Evolutionary conservation across 371 early-diverging fungal genomes (phyloP).

Genomic region (Mucor sp.): DNA sequence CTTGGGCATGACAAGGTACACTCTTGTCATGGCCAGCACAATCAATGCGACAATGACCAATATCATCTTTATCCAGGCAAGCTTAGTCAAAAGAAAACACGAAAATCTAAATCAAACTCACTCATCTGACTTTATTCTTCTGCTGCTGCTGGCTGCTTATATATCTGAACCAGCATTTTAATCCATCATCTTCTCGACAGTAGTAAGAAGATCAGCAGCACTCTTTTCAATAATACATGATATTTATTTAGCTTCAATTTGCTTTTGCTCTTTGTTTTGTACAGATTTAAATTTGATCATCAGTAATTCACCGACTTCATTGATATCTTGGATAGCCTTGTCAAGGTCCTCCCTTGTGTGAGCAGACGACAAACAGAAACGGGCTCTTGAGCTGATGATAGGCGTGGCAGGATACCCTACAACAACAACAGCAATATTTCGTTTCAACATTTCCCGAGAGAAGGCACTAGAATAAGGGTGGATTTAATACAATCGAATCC

Average conservation of each 20-base stretch:
- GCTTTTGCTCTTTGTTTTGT: neutral
- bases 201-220: no score
- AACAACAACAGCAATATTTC: slow-evolving; percentile 97
- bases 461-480: slow-evolving; percentile 69
- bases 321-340: slow-evolving; percentile 54
- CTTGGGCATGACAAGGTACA: slow-evolving; percentile 11
- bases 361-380: slow-evolving; percentile 97
- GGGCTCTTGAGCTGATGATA: slow-evolving; percentile 94
- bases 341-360: slow-evolving; percentile 97
- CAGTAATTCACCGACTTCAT: slow-evolving; percentile 64
- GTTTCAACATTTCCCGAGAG: slow-evolving; percentile 88
- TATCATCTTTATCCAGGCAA: neutral
- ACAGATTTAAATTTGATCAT: slow-evolving; percentile 55
- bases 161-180: neutral
- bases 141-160: no score
- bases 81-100: slow-evolving; percentile 1
- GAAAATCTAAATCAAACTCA: slow-evolving; percentile 1
- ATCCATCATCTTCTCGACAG: neutral
- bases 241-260: neutral
- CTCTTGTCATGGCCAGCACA: neutral
- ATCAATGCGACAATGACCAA: neutral
- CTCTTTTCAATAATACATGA: neutral
- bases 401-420: slow-evolving; percentile 99
- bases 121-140: neutral
- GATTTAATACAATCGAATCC: neutral